phyloP scores from a whole-genome alignment of 495 filamentous ascomycete genomes.

The Pseudotulostoma volvatum region DNA sequence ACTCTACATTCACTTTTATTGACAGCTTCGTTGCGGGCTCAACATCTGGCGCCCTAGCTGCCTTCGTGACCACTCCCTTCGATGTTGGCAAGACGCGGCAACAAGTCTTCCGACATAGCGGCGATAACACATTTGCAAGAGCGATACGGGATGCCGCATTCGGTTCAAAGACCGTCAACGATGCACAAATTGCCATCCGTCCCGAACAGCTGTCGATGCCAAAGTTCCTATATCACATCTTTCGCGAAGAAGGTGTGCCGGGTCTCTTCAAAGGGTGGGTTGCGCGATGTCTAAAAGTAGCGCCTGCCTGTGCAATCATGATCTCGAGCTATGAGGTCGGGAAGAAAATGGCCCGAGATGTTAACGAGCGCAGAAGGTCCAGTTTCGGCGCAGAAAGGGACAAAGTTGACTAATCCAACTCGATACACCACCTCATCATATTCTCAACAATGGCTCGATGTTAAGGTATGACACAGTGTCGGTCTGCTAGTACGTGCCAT shows the following conservation, averaged over 20 bases:
- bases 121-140: constrained; percentile 22
- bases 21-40: constrained; percentile 85
- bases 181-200: constrained; percentile 19
- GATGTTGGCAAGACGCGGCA: constrained; percentile 94
- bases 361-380: constrained; percentile 49
- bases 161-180: constrained; percentile 1
- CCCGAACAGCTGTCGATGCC: constrained; percentile 63
- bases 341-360: constrained; percentile 66
- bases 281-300: constrained; percentile 82
- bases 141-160: constrained; percentile 2
- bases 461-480: no score
- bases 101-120: constrained; percentile 52
- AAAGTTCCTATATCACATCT: constrained; percentile 73
- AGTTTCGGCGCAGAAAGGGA: constrained; percentile 1
- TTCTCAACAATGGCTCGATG: no score
- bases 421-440: no score
- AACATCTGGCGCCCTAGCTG: constrained; percentile 63
- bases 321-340: constrained; percentile 94
- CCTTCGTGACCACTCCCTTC: constrained; percentile 86
- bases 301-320: constrained; percentile 98
- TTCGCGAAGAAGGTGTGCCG: constrained; percentile 58
- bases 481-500: no score
- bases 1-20: constrained; percentile 49
- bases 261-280: constrained; percentile 86
- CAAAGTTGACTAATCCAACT: no score